Percentiles rank a stretch among this genome's conserved stretches.
Evolutionary conservation across 2,329 filamentous ascomycete species (phyloP).

Genomic region (Dactylellina sp.): DNA sequence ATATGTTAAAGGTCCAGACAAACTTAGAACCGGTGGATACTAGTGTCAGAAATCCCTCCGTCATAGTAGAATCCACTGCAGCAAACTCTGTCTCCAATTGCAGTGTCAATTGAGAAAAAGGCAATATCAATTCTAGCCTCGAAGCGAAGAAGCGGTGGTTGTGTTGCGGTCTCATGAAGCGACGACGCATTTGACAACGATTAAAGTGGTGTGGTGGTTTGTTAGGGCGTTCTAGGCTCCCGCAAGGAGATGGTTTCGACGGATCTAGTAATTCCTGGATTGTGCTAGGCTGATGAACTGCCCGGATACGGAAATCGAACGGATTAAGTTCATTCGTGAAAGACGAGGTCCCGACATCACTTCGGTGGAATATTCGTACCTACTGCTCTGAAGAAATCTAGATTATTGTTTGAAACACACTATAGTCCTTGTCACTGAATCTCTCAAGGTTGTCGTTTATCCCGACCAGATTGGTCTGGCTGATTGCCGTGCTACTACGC

Average conservation of each 20-base stretch:
- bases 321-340: conserved; percentile 5
- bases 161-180: conserved; percentile 26
- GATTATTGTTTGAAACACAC: conserved; percentile 6
- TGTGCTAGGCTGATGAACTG: conserved; percentile 1
- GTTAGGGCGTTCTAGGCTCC: background rate
- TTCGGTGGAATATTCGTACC: background rate
- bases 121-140: conserved; percentile 14
- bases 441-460: conserved; percentile 8
- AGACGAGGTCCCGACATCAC: background rate
- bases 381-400: conserved; percentile 5
- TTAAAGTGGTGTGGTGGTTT: conserved; percentile 1
- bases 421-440: conserved; percentile 19
- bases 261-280: conserved; percentile 21
- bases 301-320: conserved; percentile 33
- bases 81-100: conserved; percentile 33
- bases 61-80: background rate
- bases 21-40: background rate
- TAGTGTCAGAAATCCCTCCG: background rate
- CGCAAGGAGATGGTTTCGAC: conserved; percentile 13
- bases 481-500: conserved; percentile 11
- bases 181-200: conserved; percentile 19
- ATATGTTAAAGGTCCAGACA: background rate
- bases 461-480: conserved; percentile 2
- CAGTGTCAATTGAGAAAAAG: conserved; percentile 31
- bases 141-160: background rate